Conservation (phyloP, 2,329 filamentous ascomycete species). For the Talaromyces funiculosus region DNA sequence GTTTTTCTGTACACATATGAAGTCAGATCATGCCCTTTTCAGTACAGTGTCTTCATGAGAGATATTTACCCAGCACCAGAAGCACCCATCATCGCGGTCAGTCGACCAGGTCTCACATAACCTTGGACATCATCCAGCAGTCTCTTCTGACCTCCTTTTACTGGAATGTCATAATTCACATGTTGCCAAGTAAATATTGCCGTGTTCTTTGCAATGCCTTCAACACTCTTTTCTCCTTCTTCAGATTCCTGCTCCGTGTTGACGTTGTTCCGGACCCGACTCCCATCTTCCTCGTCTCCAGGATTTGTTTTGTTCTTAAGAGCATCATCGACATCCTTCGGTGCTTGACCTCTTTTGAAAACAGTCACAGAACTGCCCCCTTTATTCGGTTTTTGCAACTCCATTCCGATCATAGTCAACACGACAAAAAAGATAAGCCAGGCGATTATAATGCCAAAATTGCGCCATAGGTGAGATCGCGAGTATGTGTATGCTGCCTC, state of each 20-base stretch:
- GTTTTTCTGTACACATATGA: slow-evolving; percentile 38
- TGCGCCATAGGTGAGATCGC: slow-evolving; percentile 58
- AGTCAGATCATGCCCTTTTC: neutral
- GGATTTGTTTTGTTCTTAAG: slow-evolving; percentile 45
- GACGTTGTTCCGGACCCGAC: slow-evolving; percentile 18
- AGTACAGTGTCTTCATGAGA: neutral
- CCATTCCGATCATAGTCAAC: slow-evolving; percentile 71
- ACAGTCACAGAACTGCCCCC: slow-evolving; percentile 70
- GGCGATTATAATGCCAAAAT: slow-evolving; percentile 73
- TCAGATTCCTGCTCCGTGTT: slow-evolving; percentile 19
- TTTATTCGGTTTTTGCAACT: slow-evolving; percentile 70
- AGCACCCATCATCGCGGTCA: slow-evolving; percentile 76
- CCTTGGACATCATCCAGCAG: slow-evolving; percentile 60
- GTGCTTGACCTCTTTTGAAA: slow-evolving; percentile 44
- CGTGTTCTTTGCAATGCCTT: slow-evolving; percentile 57
- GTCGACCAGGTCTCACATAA: slow-evolving; percentile 68
- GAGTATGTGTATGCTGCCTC: slow-evolving; percentile 50
- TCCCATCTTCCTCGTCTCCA: slow-evolving; percentile 49
- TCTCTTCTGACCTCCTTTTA: slow-evolving; percentile 38
- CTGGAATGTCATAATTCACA: slow-evolving; percentile 64
- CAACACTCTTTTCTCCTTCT: slow-evolving; percentile 28
- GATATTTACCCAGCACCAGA: slow-evolving; percentile 51
- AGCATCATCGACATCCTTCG: slow-evolving; percentile 52
- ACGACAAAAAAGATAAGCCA: slow-evolving; percentile 71
- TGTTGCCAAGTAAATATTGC: slow-evolving; percentile 80